phyloP scores from a whole-genome alignment of 805 yeast genomes.

The Candida xiaguanensis region DNA sequence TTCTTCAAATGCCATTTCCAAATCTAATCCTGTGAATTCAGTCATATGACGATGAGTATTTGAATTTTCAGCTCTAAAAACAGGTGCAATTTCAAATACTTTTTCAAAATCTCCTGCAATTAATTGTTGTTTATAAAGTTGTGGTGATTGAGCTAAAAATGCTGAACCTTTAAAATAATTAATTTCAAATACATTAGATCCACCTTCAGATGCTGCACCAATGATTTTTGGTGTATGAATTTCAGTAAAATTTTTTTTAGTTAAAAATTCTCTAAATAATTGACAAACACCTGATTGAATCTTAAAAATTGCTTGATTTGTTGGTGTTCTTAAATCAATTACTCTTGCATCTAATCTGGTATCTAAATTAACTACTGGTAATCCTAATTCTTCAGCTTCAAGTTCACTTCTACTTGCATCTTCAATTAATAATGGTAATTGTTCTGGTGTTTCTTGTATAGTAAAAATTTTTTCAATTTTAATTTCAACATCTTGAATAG shows the following conservation, averaged over 20 bases:
- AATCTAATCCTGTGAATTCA: slow-evolving; percentile 94
- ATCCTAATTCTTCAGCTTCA: slow-evolving; percentile 85
- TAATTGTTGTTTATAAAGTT: slow-evolving; percentile 94
- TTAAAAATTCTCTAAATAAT: slow-evolving; percentile 85
- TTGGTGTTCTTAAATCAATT: slow-evolving; percentile 92
- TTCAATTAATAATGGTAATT: slow-evolving; percentile 90
- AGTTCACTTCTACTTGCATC: slow-evolving; percentile 95
- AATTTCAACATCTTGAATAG: slow-evolving; percentile 87
- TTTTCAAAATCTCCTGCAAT: slow-evolving; percentile 97
- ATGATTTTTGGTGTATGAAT: slow-evolving; percentile 94
- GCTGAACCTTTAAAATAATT: slow-evolving; percentile 91
- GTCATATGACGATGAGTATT: slow-evolving; percentile 99
- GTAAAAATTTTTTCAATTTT: slow-evolving; percentile 69
- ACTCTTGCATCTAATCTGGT: slow-evolving; percentile 94
- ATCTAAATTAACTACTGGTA: slow-evolving; percentile 93
- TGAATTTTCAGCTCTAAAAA: slow-evolving; percentile 98
- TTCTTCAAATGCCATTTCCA: slow-evolving; percentile 98
- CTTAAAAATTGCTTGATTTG: slow-evolving; percentile 96
- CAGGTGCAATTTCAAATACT: slow-evolving; percentile 96
- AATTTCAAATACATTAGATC: slow-evolving; percentile 93
- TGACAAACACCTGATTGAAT: slow-evolving; percentile 86
- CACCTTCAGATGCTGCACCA: slow-evolving; percentile 97
- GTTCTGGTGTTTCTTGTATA: slow-evolving; percentile 85
- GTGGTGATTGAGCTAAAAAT: slow-evolving; percentile 96
- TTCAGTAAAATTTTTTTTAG: slow-evolving; percentile 69